A percentile compares a stretch with the other conserved stretches of the same genome.
Conservation (phyloP, 192 early-diverging fungal genomes). For the Coemansia sp. region DNA sequence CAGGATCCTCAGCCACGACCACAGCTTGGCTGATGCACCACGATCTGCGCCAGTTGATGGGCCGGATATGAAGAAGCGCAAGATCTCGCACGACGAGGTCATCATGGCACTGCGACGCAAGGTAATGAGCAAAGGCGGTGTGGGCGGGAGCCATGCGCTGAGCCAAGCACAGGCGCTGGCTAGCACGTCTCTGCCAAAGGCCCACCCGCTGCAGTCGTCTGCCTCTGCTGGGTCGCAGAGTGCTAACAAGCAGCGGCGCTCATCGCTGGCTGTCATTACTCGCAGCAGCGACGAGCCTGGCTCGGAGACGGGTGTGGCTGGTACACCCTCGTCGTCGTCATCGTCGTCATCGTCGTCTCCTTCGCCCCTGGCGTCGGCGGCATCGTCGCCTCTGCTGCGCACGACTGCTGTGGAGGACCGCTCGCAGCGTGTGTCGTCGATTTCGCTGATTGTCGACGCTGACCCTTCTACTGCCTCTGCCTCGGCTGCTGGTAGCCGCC, state of each 20-base stretch:
- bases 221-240: not conserved
- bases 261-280: conserved; percentile 30
- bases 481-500: not conserved
- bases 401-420: not conserved
- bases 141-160: conserved; percentile 6
- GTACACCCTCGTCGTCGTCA: not conserved
- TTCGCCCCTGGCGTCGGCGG: conserved; percentile 9
- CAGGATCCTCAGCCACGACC: conserved; percentile 22
- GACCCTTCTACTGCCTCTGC: not conserved
- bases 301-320: not conserved
- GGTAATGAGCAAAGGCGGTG: conserved; percentile 42
- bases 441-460: conserved; percentile 27
- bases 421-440: conserved; percentile 27
- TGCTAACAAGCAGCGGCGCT: conserved; percentile 13
- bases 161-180: not conserved
- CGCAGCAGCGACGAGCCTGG: not conserved
- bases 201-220: not conserved
- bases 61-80: conserved; percentile 39
- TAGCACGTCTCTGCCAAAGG: not conserved
- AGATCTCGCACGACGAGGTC: conserved; percentile 55
- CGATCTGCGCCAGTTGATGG: conserved; percentile 55
- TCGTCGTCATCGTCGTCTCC: conserved; percentile 7
- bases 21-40: conserved; percentile 18
- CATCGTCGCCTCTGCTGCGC: conserved; percentile 5
- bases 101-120: conserved; percentile 58